These are phyloP conservation scores for Cucurbita pepo DNA, from an alignment of 306 rosid genomes.

Conservation along the genomic window DNA sequence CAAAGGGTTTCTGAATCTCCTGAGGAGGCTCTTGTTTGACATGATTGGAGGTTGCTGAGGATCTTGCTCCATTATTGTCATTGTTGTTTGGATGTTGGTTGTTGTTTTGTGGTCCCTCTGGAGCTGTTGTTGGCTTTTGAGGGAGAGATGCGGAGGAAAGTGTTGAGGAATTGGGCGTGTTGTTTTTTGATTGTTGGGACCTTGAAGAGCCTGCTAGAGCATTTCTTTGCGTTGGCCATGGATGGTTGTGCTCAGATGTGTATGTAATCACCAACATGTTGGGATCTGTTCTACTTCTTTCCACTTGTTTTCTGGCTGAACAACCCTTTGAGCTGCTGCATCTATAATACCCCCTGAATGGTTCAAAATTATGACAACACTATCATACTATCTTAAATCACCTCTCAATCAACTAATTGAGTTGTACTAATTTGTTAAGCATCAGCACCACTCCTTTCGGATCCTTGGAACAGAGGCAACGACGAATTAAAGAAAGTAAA, in stretches of 20 bases:
- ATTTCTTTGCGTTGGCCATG: conserved; percentile 65
- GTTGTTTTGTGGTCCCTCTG: background rate
- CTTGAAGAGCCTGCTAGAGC: conserved; percentile 56
- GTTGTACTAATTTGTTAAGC: background rate
- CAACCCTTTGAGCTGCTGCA: conserved; percentile 71
- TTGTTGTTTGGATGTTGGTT: background rate
- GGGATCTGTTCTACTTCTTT: conserved; percentile 52
- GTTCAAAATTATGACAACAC: background rate
- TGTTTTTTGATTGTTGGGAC: conserved; percentile 30
- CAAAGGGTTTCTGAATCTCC: conserved; percentile 24
- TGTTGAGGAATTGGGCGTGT: conserved; percentile 5
- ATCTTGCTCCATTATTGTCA: conserved; percentile 1
- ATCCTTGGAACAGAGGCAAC: no score
- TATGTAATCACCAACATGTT: conserved; percentile 61
- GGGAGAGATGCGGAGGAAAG: background rate
- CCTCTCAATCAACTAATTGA: background rate
- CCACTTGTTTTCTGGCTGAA: conserved; percentile 69
- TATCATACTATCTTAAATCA: no score
- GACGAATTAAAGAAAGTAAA: background rate
- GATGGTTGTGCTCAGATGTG: conserved; percentile 67
- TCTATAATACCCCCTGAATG: conserved; percentile 50
- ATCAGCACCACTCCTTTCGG: no score
- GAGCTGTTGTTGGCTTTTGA: conserved; percentile 9
- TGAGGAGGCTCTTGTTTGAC: conserved; percentile 38
- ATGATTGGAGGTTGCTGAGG: background rate